Percentiles rank a stretch among this genome's conserved stretches.
Evolutionary conservation across 805 yeast genomes (phyloP).

Genomic region (Candida nemodendra): DNA sequence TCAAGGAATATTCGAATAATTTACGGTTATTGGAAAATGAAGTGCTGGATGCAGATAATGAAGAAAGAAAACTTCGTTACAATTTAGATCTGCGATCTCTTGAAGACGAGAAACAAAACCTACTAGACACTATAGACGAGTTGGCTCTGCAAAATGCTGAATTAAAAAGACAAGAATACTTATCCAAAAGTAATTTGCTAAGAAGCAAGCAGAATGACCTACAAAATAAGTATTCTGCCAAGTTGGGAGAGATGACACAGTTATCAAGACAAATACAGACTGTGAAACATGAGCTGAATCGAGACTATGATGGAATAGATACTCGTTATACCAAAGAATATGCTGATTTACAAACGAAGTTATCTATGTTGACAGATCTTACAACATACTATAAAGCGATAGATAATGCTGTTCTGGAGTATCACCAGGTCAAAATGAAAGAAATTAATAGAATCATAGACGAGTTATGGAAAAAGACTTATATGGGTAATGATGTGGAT

Average conservation of each 20-base stretch:
- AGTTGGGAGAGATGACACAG: constrained; percentile 83
- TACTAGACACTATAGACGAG: constrained; percentile 27
- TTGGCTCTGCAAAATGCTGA: constrained; percentile 49
- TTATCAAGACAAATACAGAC: constrained; percentile 65
- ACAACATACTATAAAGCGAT: constrained; percentile 79
- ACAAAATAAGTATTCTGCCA: constrained; percentile 67
- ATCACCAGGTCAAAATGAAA: constrained; percentile 86
- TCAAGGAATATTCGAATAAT: constrained; percentile 34
- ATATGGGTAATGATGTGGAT: constrained; percentile 94
- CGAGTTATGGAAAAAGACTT: constrained; percentile 91
- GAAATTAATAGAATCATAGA: constrained; percentile 86
- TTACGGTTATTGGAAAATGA: constrained; percentile 62
- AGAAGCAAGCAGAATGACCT: constrained; percentile 49
- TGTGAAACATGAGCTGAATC: constrained; percentile 55
- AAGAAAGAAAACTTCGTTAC: constrained; percentile 56
- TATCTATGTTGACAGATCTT: constrained; percentile 77
- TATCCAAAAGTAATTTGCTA: constrained; percentile 52
- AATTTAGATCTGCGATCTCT: constrained; percentile 45
- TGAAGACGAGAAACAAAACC: constrained; percentile 33
- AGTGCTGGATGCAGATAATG: constrained; percentile 50
- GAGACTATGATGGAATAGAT: constrained; percentile 72
- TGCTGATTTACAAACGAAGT: constrained; percentile 72
- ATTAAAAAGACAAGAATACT: constrained; percentile 57
- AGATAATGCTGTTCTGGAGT: constrained; percentile 91
- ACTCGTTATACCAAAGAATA: constrained; percentile 63